phyloP scores from a whole-genome alignment of 345 rosid genomes.

The Cardamine resedifolia region DNA sequence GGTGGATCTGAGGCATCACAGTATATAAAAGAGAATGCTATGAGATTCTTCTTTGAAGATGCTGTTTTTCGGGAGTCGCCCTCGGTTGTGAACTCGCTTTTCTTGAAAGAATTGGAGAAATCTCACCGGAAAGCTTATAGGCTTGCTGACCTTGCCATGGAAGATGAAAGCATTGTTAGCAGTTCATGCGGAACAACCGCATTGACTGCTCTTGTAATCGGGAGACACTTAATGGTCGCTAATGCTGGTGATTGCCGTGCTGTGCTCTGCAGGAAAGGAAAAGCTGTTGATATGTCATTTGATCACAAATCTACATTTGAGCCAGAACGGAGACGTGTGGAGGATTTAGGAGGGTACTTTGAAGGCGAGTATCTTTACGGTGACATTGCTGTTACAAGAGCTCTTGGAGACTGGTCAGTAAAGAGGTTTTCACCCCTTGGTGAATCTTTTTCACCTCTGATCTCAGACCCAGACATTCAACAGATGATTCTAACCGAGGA shows the following conservation, averaged over 20 bases:
- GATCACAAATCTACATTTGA: conserved; percentile 73
- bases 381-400: conserved; percentile 67
- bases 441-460: conserved; percentile 59
- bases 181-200: conserved; percentile 85
- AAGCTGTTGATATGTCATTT: conserved; percentile 66
- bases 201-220: conserved; percentile 81
- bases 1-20: conserved; percentile 77
- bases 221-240: conserved; percentile 73
- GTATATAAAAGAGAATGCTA: conserved; percentile 75
- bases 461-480: conserved; percentile 82
- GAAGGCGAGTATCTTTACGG: conserved; percentile 75
- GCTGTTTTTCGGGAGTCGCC: conserved; percentile 50
- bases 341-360: conserved; percentile 65
- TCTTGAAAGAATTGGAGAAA: conserved; percentile 54
- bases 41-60: conserved; percentile 76
- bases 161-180: conserved; percentile 47
- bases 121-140: conserved; percentile 60
- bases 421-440: conserved; percentile 46
- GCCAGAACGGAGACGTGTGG: conserved; percentile 57
- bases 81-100: conserved; percentile 1
- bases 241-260: conserved; percentile 95
- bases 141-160: conserved; percentile 72
- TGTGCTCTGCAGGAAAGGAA: conserved; percentile 66
- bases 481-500: conserved; percentile 54
- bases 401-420: conserved; percentile 73